A percentile compares a stretch with the other conserved stretches of the same genome.
Conservation (phyloP, 2,329 filamentous ascomycete genomes). For the Cordyceps cateniannulata region DNA sequence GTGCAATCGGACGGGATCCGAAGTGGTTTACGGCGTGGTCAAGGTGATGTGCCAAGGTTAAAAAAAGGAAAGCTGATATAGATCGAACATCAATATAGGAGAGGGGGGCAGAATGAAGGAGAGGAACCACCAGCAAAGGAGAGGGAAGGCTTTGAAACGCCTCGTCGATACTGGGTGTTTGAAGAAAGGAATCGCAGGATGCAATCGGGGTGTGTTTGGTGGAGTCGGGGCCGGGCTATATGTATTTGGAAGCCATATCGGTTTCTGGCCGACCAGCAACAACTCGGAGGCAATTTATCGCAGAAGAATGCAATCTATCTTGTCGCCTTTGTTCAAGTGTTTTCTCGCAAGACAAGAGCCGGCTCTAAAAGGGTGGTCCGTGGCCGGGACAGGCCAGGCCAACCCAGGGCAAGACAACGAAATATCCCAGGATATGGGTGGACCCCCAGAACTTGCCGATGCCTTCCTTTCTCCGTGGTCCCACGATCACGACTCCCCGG, state of each 20-base stretch:
- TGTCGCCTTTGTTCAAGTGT: background rate
- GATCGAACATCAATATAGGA: background rate
- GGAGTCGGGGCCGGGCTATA: conserved; percentile 7
- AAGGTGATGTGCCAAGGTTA: background rate
- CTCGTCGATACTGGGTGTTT: background rate
- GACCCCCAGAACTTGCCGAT: background rate
- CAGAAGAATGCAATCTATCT: background rate
- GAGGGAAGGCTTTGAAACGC: background rate
- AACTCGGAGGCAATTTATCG: background rate
- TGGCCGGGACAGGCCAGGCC: background rate
- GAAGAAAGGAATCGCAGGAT: background rate
- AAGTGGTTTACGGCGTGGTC: background rate
- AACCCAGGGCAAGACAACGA: conserved; percentile 6
- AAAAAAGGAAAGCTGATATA: background rate
- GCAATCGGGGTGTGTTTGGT: conserved; percentile 1
- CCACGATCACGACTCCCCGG: background rate
- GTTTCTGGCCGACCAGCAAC: background rate
- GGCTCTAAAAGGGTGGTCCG: background rate
- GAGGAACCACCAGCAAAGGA: background rate
- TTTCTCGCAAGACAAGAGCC: background rate
- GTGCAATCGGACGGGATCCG: background rate
- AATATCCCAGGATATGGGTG: background rate
- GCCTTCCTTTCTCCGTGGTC: background rate
- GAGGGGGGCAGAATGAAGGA: background rate
- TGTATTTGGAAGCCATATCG: background rate